These are phyloP conservation scores for Hortaea werneckii DNA, from an alignment of 2,329 filamentous ascomycete species.

Conservation along the genomic window DNA sequence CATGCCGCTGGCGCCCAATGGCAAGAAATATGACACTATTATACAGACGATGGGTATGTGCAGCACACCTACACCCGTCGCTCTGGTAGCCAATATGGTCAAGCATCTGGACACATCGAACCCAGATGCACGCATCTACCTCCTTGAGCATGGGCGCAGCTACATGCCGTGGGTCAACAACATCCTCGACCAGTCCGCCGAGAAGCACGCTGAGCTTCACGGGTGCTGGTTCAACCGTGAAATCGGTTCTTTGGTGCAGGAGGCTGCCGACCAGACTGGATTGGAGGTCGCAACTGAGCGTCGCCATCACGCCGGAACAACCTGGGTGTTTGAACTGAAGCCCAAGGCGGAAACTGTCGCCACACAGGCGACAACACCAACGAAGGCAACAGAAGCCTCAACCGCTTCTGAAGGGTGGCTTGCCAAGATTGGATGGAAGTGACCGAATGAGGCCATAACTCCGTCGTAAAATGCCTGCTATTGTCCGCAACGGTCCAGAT, in stretches of 20 bases:
- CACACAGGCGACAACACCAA: background rate
- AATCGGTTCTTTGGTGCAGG: constrained; percentile 37
- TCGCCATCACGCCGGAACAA: constrained; percentile 40
- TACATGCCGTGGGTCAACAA: constrained; percentile 39
- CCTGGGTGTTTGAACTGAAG: constrained; percentile 40
- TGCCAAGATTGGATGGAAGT: constrained; percentile 6
- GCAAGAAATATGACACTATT: constrained; percentile 37
- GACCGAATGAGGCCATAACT: background rate
- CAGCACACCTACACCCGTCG: constrained; percentile 36
- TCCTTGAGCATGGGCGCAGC: constrained; percentile 42
- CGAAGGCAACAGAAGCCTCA: background rate
- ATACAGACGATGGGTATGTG: constrained; percentile 44
- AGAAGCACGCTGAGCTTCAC: constrained; percentile 38
- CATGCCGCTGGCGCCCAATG: constrained; percentile 31
- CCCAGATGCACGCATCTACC: constrained; percentile 35
- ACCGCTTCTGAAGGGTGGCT: constrained; percentile 4
- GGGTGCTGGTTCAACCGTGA: constrained; percentile 46
- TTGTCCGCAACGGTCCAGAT: too few species aligned
- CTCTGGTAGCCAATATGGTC: constrained; percentile 36
- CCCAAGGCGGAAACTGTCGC: constrained; percentile 13
- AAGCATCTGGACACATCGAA: constrained; percentile 29
- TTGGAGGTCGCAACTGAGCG: constrained; percentile 37
- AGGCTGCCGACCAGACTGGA: constrained; percentile 37
- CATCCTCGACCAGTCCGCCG: constrained; percentile 36
- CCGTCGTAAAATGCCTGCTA: too few species aligned